Base-by-base conservation (phyloP, 805 yeast genomes). In the Pichia ethanolica region DNA sequence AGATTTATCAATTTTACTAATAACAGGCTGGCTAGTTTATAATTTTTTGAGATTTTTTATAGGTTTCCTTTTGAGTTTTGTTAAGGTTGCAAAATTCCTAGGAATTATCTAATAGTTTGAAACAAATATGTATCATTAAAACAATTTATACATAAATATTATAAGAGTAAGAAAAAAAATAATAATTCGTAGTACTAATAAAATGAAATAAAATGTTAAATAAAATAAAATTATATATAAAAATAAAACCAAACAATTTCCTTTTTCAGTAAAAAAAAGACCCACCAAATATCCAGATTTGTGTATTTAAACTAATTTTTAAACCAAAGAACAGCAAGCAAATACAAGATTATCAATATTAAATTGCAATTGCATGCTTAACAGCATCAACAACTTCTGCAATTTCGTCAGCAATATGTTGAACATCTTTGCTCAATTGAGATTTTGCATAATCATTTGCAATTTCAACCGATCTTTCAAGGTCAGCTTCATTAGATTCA, bases 361-460 rank as follows among this genome's bases (percentile, higher is more conserved):
- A 48, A 45, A 39, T 47, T 13, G 46, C 26, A 42, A 52, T 39
- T 10, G 45, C 38, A 5, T 49, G 46, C 30, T 50, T 41, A 43
- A 57, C 55, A 33, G 50, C 60, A 14, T 53, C 53, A 40, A 57
- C 54, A 28, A 49, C 60, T 11, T 53, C 53, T 39, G 51, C 42
- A 32, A 60, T 55, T 37, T 60, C 58, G 30, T 55, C 51, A 47
- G 61, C 37, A 33, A 61, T 45, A 30, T 49, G 44, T 39, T 53
- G 50, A 35, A 61, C 42, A 50, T 58, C 61, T 44, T 53, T 56
- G 49, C 58, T 59, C 20, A 56, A 47, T 37, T 61, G 62, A 35
- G 50, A 26, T 12, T 58, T 48, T n/a, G 59, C 57, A 47, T 55
- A 48, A 14, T 61, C 52, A 41, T 45, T 42, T 9, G 56, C 60